phyloP scores from a whole-genome alignment of 192 early-diverging fungal species.

The Chytriomyces sp. region DNA sequence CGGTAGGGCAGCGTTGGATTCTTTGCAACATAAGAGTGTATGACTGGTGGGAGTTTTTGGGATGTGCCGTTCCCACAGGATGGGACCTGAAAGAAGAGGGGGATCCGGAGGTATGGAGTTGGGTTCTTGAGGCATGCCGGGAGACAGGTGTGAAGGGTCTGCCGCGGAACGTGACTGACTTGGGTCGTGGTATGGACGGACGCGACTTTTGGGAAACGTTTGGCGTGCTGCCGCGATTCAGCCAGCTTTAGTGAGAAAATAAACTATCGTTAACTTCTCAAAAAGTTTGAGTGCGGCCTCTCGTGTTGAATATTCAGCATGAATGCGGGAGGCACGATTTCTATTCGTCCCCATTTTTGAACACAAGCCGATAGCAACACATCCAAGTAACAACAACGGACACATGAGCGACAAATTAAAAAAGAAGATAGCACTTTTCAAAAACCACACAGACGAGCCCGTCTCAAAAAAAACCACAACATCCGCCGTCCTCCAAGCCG shows the following conservation, averaged over 20 bases:
- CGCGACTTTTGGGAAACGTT: slow-evolving; percentile 47
- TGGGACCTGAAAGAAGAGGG: slow-evolving; percentile 18
- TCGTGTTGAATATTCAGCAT: too few species aligned
- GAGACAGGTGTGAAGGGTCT: slow-evolving; percentile 35
- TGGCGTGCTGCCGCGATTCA: slow-evolving; percentile 33
- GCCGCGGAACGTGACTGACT: slow-evolving; percentile 29
- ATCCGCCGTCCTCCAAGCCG: too few species aligned
- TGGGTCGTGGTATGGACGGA: slow-evolving; percentile 42
- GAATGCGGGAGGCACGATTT: too few species aligned
- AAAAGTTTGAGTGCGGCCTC: too few species aligned
- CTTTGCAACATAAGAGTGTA: slow-evolving; percentile 57
- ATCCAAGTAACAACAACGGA: too few species aligned
- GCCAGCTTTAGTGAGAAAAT: slow-evolving; percentile 3
- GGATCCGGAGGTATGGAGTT: slow-evolving; percentile 14
- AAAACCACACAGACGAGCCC: too few species aligned
- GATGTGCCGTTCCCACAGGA: slow-evolving; percentile 15
- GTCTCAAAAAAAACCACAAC: too few species aligned
- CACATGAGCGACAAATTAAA: too few species aligned
- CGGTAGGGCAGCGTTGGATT: slow-evolving; percentile 53
- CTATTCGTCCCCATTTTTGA: too few species aligned
- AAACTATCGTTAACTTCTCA: too few species aligned
- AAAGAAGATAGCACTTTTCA: too few species aligned
- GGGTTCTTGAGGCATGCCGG: slow-evolving; percentile 45
- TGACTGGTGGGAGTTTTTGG: slow-evolving; percentile 61
- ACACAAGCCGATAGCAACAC: too few species aligned